Conservation (phyloP, 139 green algal species). For the Picochlorum sp. region DNA sequence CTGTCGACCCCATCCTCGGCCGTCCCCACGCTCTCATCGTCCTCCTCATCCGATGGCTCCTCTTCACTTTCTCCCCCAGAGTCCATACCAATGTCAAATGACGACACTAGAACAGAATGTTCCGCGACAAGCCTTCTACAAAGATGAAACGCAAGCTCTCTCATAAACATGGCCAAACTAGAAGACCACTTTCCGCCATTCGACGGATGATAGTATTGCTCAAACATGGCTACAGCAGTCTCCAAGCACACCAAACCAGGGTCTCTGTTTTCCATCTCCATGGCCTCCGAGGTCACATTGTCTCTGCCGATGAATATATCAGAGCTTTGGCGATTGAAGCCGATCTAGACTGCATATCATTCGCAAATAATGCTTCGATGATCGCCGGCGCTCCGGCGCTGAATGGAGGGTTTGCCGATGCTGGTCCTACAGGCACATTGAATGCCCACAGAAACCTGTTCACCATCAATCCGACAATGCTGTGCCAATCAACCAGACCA, state of each 20-base stretch:
- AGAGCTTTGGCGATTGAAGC: conserved; percentile 17
- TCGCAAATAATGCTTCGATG: neutral
- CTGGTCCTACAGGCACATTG: conserved; percentile 62
- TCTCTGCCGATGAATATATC: conserved; percentile 26
- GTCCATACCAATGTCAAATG: neutral
- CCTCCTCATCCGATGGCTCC: conserved; percentile 5
- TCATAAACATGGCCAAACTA: conserved; percentile 38
- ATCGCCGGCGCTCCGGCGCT: conserved; percentile 6
- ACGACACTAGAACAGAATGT: neutral
- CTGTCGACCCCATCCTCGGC: conserved; percentile 14
- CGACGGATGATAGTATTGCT: conserved; percentile 82
- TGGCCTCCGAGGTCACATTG: neutral
- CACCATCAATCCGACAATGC: conserved; percentile 43
- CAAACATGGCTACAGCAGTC: conserved; percentile 46
- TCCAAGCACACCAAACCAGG: conserved; percentile 29
- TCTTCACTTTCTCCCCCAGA: conserved; percentile 6
- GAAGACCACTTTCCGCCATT: conserved; percentile 65
- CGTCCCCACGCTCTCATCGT: conserved; percentile 9
- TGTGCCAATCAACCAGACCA: conserved; percentile 48
- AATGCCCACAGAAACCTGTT: conserved; percentile 52
- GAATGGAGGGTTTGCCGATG: conserved; percentile 31
- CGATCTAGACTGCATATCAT: conserved; percentile 17
- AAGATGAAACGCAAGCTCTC: conserved; percentile 38
- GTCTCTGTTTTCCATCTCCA: conserved; percentile 3
- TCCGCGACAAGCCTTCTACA: conserved; percentile 40